Evolutionary conservation across 371 early-diverging fungal genomes (phyloP).

Genomic region (Funneliformis caledonium): DNA sequence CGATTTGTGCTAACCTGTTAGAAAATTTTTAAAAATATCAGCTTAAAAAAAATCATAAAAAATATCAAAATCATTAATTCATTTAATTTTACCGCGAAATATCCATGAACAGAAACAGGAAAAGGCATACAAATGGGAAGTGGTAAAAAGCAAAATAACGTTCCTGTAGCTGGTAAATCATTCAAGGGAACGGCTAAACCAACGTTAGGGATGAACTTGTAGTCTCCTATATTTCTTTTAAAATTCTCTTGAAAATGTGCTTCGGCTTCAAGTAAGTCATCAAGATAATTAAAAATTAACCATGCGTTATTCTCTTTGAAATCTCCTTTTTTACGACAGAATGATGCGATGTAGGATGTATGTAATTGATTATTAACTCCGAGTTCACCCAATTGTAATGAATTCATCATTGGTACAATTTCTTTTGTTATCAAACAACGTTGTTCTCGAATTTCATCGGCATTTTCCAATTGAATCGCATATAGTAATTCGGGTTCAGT

Average conservation of each 20-base stretch:
- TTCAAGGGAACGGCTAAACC: constrained; percentile 44
- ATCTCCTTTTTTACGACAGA: constrained; percentile 39
- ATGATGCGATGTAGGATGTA: constrained; percentile 34
- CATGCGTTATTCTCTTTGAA: constrained; percentile 23
- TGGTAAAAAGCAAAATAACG: constrained; percentile 48
- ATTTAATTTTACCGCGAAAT: constrained; percentile 44
- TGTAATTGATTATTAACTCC: constrained; percentile 26
- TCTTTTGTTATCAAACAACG: constrained; percentile 32
- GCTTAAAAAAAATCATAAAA: constrained; percentile 35
- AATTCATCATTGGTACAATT: constrained; percentile 28
- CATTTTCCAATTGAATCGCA: constrained; percentile 44
- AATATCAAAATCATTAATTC: neutral
- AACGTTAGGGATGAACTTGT: constrained; percentile 49
- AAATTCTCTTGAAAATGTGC: constrained; percentile 38
- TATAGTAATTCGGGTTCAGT: constrained; percentile 40
- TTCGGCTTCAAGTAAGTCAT: constrained; percentile 38
- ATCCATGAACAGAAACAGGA: constrained; percentile 47
- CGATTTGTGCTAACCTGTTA: constrained; percentile 20
- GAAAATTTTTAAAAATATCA: neutral
- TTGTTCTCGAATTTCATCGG: constrained; percentile 32
- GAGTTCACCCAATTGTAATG: neutral
- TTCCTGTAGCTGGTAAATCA: constrained; percentile 27
- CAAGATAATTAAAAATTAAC: constrained; percentile 44
- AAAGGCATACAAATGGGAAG: constrained; percentile 47
- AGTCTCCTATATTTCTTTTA: constrained; percentile 32